Conservation (phyloP, 495 filamentous ascomycete species). For the Durotheca rogersii region DNA sequence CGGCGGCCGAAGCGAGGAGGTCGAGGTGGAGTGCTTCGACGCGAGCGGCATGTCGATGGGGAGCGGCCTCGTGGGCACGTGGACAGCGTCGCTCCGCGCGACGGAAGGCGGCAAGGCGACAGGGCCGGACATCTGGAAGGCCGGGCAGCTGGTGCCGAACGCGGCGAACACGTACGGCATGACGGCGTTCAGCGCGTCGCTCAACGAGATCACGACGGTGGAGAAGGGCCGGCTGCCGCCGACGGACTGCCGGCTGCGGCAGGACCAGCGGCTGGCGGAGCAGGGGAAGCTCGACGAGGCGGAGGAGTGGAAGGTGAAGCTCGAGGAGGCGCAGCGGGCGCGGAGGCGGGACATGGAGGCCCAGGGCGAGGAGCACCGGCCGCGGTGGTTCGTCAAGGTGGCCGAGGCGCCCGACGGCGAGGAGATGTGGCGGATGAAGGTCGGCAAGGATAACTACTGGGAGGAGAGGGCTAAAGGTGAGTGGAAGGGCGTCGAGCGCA, state of each 20-base stretch:
- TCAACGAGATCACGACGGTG: constrained; percentile 85
- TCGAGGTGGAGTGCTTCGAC: constrained; percentile 69
- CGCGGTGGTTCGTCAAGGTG: constrained; percentile 79
- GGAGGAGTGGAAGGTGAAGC: constrained; percentile 74
- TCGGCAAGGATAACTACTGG: constrained; percentile 87
- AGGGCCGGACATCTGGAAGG: constrained; percentile 71
- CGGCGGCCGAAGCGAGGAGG: constrained; percentile 88
- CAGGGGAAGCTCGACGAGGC: constrained; percentile 79
- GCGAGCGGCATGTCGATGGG: constrained; percentile 60
- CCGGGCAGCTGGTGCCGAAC: constrained; percentile 71
- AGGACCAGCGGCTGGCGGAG: constrained; percentile 90
- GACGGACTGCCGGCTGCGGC: constrained; percentile 80
- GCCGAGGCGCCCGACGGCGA: constrained; percentile 59
- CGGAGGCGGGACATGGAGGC: constrained; percentile 76
- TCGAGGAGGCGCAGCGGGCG: constrained; percentile 83
- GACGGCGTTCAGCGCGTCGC: constrained; percentile 76
- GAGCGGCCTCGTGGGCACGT: constrained; percentile 72
- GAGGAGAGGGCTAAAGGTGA: constrained; percentile 69
- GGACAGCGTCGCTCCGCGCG: constrained; percentile 70
- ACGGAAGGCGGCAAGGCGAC: constrained; percentile 58
- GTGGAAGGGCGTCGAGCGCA: constrained; percentile 70
- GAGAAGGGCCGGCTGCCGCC: constrained; percentile 71
- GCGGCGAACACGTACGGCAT: constrained; percentile 79
- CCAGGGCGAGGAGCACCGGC: constrained; percentile 64
- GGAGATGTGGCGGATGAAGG: constrained; percentile 77